These are phyloP conservation scores for Plasmodium knowlesi DNA, from an alignment of 169 alveolate species.

Conservation along the genomic window DNA sequence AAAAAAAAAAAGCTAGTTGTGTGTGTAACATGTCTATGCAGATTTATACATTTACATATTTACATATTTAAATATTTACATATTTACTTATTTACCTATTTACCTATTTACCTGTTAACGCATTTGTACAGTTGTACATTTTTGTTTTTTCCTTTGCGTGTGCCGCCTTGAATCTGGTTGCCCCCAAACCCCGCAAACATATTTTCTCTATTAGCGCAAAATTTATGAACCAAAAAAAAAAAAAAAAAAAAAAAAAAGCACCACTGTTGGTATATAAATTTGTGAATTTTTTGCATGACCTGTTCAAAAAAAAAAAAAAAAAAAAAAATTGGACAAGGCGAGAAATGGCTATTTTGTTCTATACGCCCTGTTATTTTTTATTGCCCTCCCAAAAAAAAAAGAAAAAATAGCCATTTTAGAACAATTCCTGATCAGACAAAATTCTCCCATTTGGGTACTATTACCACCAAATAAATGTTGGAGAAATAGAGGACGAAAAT, in stretches of 20 bases:
- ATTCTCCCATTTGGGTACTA: neutral
- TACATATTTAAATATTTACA: neutral
- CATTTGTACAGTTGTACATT: neutral
- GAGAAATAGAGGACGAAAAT: neutral
- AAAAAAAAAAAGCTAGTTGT: neutral
- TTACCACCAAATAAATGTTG: neutral
- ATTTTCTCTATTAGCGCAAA: neutral
- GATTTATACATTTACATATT: neutral
- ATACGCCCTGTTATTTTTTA: neutral
- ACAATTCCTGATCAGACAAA: neutral
- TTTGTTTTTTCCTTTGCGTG: neutral
- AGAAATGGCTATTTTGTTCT: neutral
- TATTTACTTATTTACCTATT: neutral
- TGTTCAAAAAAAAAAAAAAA: slow-evolving; percentile 25
- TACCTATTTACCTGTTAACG: neutral
- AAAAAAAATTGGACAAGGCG: neutral
- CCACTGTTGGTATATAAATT: neutral
- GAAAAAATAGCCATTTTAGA: neutral
- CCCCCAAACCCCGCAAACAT: neutral
- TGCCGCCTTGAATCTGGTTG: neutral
- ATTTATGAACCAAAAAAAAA: neutral
- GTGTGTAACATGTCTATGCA: neutral
- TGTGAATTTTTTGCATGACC: slow-evolving; percentile 1
- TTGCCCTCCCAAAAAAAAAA: neutral
- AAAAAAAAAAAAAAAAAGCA: neutral